These are phyloP conservation scores for Castanea crenata DNA, from an alignment of 306 rosid species.

Conservation along the genomic window DNA sequence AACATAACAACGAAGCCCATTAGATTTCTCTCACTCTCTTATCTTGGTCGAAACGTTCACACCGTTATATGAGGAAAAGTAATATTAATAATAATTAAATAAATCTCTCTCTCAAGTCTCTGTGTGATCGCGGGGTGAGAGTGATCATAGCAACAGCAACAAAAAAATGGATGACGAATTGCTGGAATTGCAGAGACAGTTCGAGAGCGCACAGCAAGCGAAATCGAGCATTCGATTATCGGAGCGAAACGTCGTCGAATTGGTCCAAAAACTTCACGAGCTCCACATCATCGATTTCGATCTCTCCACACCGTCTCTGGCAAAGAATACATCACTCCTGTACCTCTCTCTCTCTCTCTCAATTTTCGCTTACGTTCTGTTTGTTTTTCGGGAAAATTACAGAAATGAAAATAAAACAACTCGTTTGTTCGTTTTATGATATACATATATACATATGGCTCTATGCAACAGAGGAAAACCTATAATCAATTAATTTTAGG, in stretches of 20 bases:
- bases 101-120: not conserved
- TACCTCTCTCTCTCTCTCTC: constrained; percentile 31
- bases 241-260: constrained; percentile 95
- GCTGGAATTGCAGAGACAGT: constrained; percentile 88
- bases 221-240: constrained; percentile 91
- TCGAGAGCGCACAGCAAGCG: constrained; percentile 94
- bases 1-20: not conserved
- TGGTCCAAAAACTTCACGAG: constrained; percentile 88
- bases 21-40: not conserved
- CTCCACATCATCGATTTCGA: constrained; percentile 93
- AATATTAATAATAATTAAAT: not conserved
- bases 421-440: not conserved
- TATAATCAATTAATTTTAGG: not conserved
- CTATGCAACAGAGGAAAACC: not conserved
- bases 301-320: constrained; percentile 91
- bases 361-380: not conserved
- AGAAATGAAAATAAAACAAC: not conserved
- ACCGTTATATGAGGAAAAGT: not conserved
- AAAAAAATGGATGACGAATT: constrained; percentile 80
- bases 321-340: constrained; percentile 97
- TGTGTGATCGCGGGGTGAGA: not conserved
- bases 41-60: not conserved
- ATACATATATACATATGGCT: not conserved
- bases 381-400: not conserved
- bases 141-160: constrained; percentile 12